phyloP scores from a whole-genome alignment of 2,329 filamentous ascomycete species.

The Paecilomyces sp. region DNA sequence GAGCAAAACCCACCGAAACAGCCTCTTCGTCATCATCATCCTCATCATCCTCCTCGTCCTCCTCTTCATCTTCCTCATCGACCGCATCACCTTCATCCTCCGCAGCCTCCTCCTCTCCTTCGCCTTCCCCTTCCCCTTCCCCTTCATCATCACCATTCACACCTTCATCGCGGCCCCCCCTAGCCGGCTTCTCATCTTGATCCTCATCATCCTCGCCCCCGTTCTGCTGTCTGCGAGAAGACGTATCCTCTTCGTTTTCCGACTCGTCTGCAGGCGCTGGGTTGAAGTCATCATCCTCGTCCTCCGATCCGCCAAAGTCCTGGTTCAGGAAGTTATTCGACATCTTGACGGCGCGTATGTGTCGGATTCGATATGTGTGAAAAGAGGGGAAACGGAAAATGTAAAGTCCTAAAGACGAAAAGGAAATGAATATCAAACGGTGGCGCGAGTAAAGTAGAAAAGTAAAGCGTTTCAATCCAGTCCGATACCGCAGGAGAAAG shows the following conservation, averaged over 20 bases:
- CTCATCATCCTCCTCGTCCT: slow-evolving; percentile 44
- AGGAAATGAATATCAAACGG: neutral
- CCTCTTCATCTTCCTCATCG: slow-evolving; percentile 43
- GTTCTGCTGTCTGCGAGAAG: slow-evolving; percentile 30
- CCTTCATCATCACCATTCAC: slow-evolving; percentile 36
- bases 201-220: slow-evolving; percentile 39
- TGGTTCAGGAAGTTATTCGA: slow-evolving; percentile 43
- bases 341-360: slow-evolving; percentile 13
- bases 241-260: slow-evolving; percentile 52
- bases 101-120: slow-evolving; percentile 54
- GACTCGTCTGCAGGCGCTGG: slow-evolving; percentile 67
- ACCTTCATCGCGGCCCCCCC: slow-evolving; percentile 22
- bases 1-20: slow-evolving; percentile 34
- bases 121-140: slow-evolving; percentile 16
- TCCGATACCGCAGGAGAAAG: neutral
- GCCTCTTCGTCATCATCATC: slow-evolving; percentile 55
- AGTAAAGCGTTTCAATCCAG: neutral
- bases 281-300: slow-evolving; percentile 86
- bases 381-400: neutral
- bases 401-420: neutral
- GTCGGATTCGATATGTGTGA: neutral
- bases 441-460: neutral
- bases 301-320: slow-evolving; percentile 47
- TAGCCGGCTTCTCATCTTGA: slow-evolving; percentile 21
- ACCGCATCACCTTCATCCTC: slow-evolving; percentile 36